Evolutionary conservation across 306 rosid species (phyloP).

Genomic region (Cicer arietinum): DNA sequence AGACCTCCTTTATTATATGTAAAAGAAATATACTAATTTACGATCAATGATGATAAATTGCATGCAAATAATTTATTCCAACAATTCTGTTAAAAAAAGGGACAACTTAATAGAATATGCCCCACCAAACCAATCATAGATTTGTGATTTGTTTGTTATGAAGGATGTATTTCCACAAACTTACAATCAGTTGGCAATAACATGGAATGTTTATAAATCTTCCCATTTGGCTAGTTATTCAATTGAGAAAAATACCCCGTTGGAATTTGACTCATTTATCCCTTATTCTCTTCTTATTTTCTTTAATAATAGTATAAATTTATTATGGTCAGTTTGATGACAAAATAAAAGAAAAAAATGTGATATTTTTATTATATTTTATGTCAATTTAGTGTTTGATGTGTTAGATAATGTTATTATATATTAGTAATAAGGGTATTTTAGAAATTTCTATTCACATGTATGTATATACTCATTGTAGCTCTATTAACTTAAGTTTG

Average conservation of each 20-base stretch:
- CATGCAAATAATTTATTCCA: conserved; percentile 10
- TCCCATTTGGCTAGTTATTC: conserved; percentile 48
- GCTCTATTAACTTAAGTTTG: too few relatives aligned
- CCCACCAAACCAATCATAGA: conserved; percentile 41
- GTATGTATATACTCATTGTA: too few relatives aligned
- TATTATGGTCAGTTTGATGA: too few relatives aligned
- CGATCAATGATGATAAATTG: conserved; percentile 30
- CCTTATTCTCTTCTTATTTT: conserved; percentile 25
- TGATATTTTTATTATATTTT: too few relatives aligned
- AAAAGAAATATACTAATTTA: conserved; percentile 13
- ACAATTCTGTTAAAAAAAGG: not conserved
- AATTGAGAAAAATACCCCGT: conserved; percentile 54
- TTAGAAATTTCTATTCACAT: too few relatives aligned
- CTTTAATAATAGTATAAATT: not conserved
- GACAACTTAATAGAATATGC: conserved; percentile 42
- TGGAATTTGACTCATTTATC: conserved; percentile 42
- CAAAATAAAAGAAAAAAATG: too few relatives aligned
- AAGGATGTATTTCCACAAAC: conserved; percentile 30
- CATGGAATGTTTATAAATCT: conserved; percentile 67
- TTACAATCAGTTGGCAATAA: conserved; percentile 64
- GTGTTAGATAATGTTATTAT: too few relatives aligned
- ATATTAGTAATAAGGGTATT: too few relatives aligned
- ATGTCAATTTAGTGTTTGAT: too few relatives aligned
- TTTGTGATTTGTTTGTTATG: conserved; percentile 39
- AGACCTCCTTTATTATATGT: not conserved